Percentiles rank a stretch among this genome's conserved stretches.
These are phyloP conservation scores for Hypoxylon sp. DNA, from an alignment of 2,329 filamentous ascomycete genomes.

Conservation along the genomic window DNA sequence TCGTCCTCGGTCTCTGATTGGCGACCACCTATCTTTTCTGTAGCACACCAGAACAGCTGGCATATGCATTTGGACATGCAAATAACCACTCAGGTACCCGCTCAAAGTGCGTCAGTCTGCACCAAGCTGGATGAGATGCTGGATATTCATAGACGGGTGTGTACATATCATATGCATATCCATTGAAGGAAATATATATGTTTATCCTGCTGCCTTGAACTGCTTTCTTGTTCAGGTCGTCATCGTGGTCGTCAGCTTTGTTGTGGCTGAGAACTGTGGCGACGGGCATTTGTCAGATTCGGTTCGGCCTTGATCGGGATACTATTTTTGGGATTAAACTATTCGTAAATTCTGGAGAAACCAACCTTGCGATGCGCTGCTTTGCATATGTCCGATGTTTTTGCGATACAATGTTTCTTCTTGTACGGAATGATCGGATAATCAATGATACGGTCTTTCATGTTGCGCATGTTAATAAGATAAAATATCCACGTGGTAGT, in stretches of 20 bases:
- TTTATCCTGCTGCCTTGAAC: conserved; percentile 13
- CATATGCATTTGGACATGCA: conserved; percentile 10
- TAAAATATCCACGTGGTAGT: too few species aligned
- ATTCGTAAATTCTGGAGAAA: conserved; percentile 17
- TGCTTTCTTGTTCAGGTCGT: conserved; percentile 7
- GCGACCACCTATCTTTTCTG: conserved; percentile 8
- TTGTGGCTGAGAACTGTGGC: conserved; percentile 33
- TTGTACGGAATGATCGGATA: too few species aligned
- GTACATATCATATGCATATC: not conserved
- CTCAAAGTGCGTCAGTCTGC: not conserved
- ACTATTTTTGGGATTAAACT: conserved; percentile 26
- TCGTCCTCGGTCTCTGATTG: conserved; percentile 13
- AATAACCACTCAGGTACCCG: conserved; percentile 11
- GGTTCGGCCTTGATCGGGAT: conserved; percentile 15
- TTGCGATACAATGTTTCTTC: not conserved
- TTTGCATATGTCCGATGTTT: not conserved
- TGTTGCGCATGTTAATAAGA: too few species aligned
- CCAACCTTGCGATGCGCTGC: too few species aligned
- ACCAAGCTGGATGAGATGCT: too few species aligned
- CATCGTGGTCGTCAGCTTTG: conserved; percentile 29
- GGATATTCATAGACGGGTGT: too few species aligned
- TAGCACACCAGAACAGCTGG: conserved; percentile 16
- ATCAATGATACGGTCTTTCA: too few species aligned
- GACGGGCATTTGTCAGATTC: conserved; percentile 15
- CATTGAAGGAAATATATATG: not conserved